Conservation (phyloP, 2,329 filamentous ascomycete genomes). For the Aplosporella prunicola region DNA sequence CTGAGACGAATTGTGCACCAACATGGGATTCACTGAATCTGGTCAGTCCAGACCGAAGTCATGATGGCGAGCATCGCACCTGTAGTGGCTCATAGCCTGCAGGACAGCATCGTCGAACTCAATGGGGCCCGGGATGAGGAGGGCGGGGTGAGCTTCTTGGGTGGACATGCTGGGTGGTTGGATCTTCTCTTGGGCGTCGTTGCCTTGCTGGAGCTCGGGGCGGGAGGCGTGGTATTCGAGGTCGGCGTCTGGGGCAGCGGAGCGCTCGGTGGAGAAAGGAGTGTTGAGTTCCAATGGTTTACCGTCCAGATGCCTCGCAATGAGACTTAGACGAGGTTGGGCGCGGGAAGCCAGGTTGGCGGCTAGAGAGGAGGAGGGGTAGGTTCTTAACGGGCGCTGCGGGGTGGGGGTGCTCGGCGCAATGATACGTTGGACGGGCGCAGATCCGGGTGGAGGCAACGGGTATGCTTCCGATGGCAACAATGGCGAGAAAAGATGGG, state of each 20-base stretch:
- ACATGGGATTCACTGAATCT: conserved; percentile 78
- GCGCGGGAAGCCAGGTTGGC: conserved; percentile 41
- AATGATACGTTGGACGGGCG: no score
- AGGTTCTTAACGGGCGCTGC: conserved; percentile 11
- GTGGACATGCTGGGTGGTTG: conserved; percentile 41
- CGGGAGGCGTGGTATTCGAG: conserved; percentile 31
- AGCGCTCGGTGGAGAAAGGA: conserved; percentile 52
- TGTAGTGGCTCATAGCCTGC: conserved; percentile 89
- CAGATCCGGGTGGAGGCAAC: no score
- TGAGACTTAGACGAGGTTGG: conserved; percentile 45
- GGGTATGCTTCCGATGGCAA: no score
- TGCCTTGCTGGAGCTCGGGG: no score
- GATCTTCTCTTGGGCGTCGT: no score
- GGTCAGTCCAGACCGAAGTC: not conserved
- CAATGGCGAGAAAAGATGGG: not conserved
- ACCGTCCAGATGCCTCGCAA: conserved; percentile 51
- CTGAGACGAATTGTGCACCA: conserved; percentile 75
- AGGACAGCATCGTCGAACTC: conserved; percentile 97
- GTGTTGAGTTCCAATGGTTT: conserved; percentile 51
- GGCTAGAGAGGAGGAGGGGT: conserved; percentile 20
- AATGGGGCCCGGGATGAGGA: conserved; percentile 95
- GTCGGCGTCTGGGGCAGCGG: conserved; percentile 44
- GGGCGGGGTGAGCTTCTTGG: conserved; percentile 55
- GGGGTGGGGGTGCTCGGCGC: no score
- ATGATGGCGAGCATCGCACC: conserved; percentile 38